phyloP scores from a whole-genome alignment of 768 basidiomycete genomes.

The Leccinum disarticulatum region DNA sequence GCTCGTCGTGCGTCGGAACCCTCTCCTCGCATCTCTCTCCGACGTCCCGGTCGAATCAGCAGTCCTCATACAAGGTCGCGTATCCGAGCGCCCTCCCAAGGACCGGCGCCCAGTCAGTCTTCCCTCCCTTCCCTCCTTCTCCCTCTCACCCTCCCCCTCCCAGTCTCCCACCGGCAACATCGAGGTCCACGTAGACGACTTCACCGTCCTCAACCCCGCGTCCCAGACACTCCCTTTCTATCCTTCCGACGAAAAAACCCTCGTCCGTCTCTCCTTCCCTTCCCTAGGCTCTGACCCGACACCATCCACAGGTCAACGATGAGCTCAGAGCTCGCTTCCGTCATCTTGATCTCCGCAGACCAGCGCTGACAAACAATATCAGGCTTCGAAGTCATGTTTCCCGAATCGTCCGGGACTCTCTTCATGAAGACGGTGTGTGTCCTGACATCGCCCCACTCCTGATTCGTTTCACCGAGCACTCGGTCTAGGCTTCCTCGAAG shows the following conservation, averaged over 20 bases:
- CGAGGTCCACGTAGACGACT: slow-evolving; percentile 73
- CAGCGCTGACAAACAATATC: slow-evolving; percentile 72
- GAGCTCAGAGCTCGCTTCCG: slow-evolving; percentile 83
- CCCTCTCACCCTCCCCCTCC: slow-evolving; percentile 9
- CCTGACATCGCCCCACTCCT: slow-evolving; percentile 7
- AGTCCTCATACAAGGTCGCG: slow-evolving; percentile 71
- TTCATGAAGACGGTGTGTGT: slow-evolving; percentile 73
- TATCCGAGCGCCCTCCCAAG: slow-evolving; percentile 60
- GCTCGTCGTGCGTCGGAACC: slow-evolving; percentile 61
- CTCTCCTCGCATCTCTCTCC: slow-evolving; percentile 46
- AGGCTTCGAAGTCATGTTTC: slow-evolving; percentile 82
- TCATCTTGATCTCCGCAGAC: slow-evolving; percentile 84
- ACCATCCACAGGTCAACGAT: slow-evolving; percentile 66
- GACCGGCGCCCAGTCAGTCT: slow-evolving; percentile 62
- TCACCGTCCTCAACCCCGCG: slow-evolving; percentile 80
- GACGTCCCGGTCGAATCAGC: slow-evolving; percentile 75
- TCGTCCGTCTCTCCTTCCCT: slow-evolving; percentile 51
- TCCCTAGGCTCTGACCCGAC: neutral
- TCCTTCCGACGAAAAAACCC: slow-evolving; percentile 71
- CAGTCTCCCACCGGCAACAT: slow-evolving; percentile 71
- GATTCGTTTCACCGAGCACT: slow-evolving; percentile 7
- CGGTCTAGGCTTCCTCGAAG: slow-evolving; percentile 78
- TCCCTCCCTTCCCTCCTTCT: slow-evolving; percentile 1
- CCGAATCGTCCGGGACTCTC: slow-evolving; percentile 66
- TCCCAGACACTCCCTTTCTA: slow-evolving; percentile 73